These are phyloP conservation scores for Vanderwaltozyma polyspora DNA, from an alignment of 805 yeast genomes.

Conservation along the genomic window DNA sequence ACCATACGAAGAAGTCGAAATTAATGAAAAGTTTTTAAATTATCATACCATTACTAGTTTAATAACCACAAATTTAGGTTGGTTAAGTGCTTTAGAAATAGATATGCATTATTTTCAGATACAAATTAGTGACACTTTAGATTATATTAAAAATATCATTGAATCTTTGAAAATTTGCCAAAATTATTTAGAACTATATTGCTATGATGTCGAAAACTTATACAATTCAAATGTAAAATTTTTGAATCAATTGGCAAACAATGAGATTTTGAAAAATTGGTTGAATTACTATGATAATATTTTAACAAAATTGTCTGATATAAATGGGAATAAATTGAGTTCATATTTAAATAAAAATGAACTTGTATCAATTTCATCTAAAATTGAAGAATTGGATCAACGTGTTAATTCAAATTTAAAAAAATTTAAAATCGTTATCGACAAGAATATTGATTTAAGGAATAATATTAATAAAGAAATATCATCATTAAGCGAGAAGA, in stretches of 20 bases:
- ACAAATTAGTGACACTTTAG: conserved; percentile 18
- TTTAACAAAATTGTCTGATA: conserved; percentile 8
- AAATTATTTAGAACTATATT: conserved; percentile 39
- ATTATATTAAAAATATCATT: conserved; percentile 33
- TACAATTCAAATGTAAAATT: conserved; percentile 31
- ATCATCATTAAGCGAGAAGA: conserved; percentile 4
- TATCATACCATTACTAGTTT: conserved; percentile 24
- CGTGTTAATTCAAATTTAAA: conserved; percentile 10
- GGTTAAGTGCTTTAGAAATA: conserved; percentile 38
- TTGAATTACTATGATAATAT: conserved; percentile 21
- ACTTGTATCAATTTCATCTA: conserved; percentile 2
- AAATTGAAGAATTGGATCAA: conserved; percentile 7
- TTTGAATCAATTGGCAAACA: conserved; percentile 30
- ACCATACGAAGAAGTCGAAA: conserved; percentile 13
- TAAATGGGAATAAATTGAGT: conserved; percentile 5
- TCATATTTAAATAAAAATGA: conserved; percentile 9
- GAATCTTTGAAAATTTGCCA: conserved; percentile 36
- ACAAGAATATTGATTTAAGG: conserved; percentile 9
- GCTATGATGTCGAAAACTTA: conserved; percentile 37
- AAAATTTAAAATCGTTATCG: conserved; percentile 10
- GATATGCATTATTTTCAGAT: conserved; percentile 30
- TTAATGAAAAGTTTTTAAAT: conserved; percentile 3
- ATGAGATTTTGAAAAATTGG: conserved; percentile 36
- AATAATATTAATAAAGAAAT: conserved; percentile 5
- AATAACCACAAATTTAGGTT: conserved; percentile 38